Evolutionary conservation across 345 rosid species (phyloP), one percentile per base, ranked within the genome.

Genomic region (Draba incana): DNA sequence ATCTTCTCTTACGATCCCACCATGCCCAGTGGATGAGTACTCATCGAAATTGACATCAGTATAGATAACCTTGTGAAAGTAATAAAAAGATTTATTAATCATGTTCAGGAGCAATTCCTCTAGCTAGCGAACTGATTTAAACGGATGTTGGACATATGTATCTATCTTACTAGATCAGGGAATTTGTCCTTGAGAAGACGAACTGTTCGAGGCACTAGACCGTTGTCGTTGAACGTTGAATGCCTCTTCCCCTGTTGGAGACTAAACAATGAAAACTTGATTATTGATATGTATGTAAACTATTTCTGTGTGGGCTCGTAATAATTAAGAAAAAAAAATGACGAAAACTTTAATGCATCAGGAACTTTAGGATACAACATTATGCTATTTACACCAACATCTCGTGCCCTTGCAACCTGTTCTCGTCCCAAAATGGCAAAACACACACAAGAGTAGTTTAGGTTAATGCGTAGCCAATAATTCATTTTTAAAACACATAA

Each of bases 291-390:
- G 20, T 37, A 44, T 42, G 23, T 13, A 16, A 56, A 16, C 59
- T 50, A 20, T 20, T 20, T 20, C 33, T 42, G 37, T 42, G 4
- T 11, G 10, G 3, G 28, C 53, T 44, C 24, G 8, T 63, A 33
- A 41, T 28, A 45, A 16, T 13, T 13, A 47, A 3, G 31, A 38
- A 66, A 62, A 14, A 64, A 67, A 57, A 44, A n/a, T 24, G 4
- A 7, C 16, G 49, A 77, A 63, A 90, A 97, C 97, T 93, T 93
- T 53, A 90, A 53, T 25, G 82, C 86, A 55, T 90, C 88, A 1
- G 96, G 95, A 71, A 93, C 88, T 88, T 91, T 93, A 62, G 98
- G 98, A 66, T 87, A 91, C 73, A 93, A 89, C 71, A 81, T 86
- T 46, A 90, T 66, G 53, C 91, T 87, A 68, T 88, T 88, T 13